These are phyloP conservation scores for Rhypophila decipiens DNA, from an alignment of 495 filamentous ascomycete genomes.

Conservation along the genomic window DNA sequence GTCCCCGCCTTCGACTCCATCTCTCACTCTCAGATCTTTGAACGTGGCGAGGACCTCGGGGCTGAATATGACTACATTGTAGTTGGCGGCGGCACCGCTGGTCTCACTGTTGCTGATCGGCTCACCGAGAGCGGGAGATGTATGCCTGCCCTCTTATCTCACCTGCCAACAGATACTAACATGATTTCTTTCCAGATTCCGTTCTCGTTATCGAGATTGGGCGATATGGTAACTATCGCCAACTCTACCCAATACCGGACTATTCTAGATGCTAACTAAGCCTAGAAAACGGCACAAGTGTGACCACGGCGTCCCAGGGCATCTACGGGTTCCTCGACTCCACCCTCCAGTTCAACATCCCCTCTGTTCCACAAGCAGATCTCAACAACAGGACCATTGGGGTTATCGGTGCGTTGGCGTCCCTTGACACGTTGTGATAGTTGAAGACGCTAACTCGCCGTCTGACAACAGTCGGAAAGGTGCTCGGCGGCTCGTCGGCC, in stretches of 20 bases:
- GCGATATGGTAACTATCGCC: slow-evolving; percentile 7
- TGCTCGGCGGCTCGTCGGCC: slow-evolving; percentile 43
- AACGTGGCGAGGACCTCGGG: neutral
- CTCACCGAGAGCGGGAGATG: slow-evolving; percentile 27
- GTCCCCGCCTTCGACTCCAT: too few relatives aligned
- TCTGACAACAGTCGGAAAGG: too few relatives aligned
- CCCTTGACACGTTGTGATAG: too few relatives aligned
- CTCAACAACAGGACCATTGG: slow-evolving; percentile 26
- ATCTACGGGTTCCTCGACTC: slow-evolving; percentile 12
- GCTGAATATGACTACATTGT: slow-evolving; percentile 27
- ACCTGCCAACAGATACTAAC: neutral
- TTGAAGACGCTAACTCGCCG: too few relatives aligned
- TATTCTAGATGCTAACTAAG: neutral
- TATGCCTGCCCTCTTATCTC: neutral
- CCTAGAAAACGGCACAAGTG: slow-evolving; percentile 9
- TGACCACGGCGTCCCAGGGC: slow-evolving; percentile 8
- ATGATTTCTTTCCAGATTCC: slow-evolving; percentile 6
- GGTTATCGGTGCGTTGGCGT: slow-evolving; percentile 26
- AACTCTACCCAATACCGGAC: neutral
- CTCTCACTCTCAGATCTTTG: neutral
- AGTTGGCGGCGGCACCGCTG: slow-evolving; percentile 37
- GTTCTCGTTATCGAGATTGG: slow-evolving; percentile 17
- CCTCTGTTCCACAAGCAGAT: slow-evolving; percentile 29
- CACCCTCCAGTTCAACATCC: slow-evolving; percentile 25
- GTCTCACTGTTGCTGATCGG: slow-evolving; percentile 37